Evolutionary conservation across 1,284 basidiomycete species (phyloP).

Genomic region (Malassezia sp.): DNA sequence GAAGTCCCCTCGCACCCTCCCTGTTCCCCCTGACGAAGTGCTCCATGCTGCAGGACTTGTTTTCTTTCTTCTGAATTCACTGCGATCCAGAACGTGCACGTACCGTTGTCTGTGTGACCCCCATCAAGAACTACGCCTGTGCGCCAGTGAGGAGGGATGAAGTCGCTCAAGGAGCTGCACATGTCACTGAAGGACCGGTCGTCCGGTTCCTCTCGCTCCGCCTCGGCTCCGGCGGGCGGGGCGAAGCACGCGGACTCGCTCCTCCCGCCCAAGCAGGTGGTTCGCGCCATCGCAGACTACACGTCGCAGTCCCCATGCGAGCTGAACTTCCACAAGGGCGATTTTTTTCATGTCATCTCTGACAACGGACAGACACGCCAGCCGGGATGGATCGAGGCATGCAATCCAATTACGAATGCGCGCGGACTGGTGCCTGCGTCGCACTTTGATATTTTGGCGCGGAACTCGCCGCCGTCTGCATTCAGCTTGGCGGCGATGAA

Average conservation of each 20-base stretch:
- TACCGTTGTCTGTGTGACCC: too few relatives aligned
- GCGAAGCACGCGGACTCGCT: constrained; percentile 25
- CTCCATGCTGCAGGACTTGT: too few relatives aligned
- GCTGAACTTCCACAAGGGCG: constrained; percentile 81
- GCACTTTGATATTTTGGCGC: constrained; percentile 54
- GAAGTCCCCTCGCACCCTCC: too few relatives aligned
- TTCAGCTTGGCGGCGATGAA: constrained; percentile 2
- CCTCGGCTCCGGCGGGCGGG: constrained; percentile 17
- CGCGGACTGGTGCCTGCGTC: constrained; percentile 85
- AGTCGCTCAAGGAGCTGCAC: constrained; percentile 40
- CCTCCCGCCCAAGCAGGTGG: constrained; percentile 81
- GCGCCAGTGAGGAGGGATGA: too few relatives aligned
- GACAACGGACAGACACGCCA: constrained; percentile 52
- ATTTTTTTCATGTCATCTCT: constrained; percentile 90
- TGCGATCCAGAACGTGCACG: too few relatives aligned
- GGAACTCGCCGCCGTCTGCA: constrained; percentile 21
- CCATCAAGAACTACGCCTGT: too few relatives aligned
- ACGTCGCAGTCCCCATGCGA: constrained; percentile 67
- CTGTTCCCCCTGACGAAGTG: too few relatives aligned
- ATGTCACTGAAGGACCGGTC: constrained; percentile 36
- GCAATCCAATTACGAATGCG: constrained; percentile 72
- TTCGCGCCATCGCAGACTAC: constrained; percentile 67
- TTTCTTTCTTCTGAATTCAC: too few relatives aligned
- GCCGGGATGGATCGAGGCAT: constrained; percentile 49
- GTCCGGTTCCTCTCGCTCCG: constrained; percentile 13